Conservation (phyloP, 441 rosid species). For the Gossypium schwendimanii region DNA sequence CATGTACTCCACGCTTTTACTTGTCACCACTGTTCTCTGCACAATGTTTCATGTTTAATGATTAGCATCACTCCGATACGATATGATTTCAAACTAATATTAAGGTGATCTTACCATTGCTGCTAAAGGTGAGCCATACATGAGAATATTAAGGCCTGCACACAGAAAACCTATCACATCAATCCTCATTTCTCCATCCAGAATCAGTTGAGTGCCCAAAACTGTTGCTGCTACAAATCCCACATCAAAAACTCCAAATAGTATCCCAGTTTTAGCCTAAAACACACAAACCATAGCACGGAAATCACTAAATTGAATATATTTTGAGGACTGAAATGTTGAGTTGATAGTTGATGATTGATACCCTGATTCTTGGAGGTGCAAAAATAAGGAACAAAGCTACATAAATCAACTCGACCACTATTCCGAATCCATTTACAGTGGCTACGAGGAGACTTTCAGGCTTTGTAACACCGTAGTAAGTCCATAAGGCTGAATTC, state of each 20-base stretch:
- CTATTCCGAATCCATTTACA: slow-evolving; percentile 55
- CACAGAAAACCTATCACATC: slow-evolving; percentile 35
- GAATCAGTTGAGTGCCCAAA: slow-evolving; percentile 23
- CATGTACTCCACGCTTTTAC: slow-evolving; percentile 53
- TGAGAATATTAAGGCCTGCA: slow-evolving; percentile 38
- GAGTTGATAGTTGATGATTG: background rate
- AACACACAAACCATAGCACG: background rate
- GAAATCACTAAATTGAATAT: background rate
- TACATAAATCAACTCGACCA: slow-evolving; percentile 45
- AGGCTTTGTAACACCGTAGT: slow-evolving; percentile 64
- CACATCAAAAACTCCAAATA: slow-evolving; percentile 36
- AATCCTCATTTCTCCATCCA: slow-evolving; percentile 27
- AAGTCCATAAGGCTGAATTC: slow-evolving; percentile 60
- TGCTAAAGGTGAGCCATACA: slow-evolving; percentile 50
- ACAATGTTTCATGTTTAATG: background rate
- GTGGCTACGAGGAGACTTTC: slow-evolving; percentile 60
- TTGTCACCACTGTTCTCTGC: slow-evolving; percentile 44
- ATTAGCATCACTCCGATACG: too few species aligned
- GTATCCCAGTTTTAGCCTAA: slow-evolving; percentile 35
- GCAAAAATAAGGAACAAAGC: slow-evolving; percentile 51
- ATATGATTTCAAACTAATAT: background rate
- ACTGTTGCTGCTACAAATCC: slow-evolving; percentile 33
- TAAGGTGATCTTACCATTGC: slow-evolving; percentile 36
- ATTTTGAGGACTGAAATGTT: background rate
- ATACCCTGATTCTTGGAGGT: slow-evolving; percentile 45